Base-by-base conservation (phyloP, 495 filamentous ascomycete species). In the Penicillium goetzii region DNA sequence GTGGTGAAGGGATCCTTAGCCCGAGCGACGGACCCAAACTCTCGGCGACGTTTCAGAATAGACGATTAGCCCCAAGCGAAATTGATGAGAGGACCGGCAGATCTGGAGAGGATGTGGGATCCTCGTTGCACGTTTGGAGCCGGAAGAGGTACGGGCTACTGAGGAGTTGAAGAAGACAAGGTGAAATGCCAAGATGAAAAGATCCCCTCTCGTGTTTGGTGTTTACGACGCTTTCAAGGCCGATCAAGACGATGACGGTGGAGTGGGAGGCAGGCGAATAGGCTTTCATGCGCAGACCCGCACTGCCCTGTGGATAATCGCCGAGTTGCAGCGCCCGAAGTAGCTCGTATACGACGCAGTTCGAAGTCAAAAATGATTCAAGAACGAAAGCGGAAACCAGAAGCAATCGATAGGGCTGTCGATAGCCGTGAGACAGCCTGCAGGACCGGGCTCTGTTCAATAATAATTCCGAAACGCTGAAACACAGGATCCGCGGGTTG, bases 21-120 rank as follows among this genome's bases (percentile, higher is more conserved):
- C 64, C 53, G 59, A 67, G 25, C n/a, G 56, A 64, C 64, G 60
- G 64, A 53, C 56, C 58, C 56, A 59, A 65, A 61, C 65, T 72
- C 68, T 74, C 65, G 74, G 68, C 72, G 60, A 23, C 41, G 74
- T 76, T 76, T 74, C 74, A 74, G 68, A 61, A 63, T 56, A 52
- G 59, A 33, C 41, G 45, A 32, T 25, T 47, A 36, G 45, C 21
- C 28, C 30, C 64, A 64, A 61, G 49, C 41, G 58, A 62, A 51
- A 61, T 57, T 61, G 47, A 63, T 56, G 43, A 59, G 63, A 58
- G 25, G 41, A 51, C 47, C 25, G 5, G 21, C 19, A 28, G 25
- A 51, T 30, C 47, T 30, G 47, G 14, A 21, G 25, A 30, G 9
- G 47, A 30, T 3, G 47, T 30, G 26, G 41, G 28, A 51, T 26